phyloP scores from a whole-genome alignment of 2,329 filamentous ascomycete species.

The Fusarium compactum region DNA sequence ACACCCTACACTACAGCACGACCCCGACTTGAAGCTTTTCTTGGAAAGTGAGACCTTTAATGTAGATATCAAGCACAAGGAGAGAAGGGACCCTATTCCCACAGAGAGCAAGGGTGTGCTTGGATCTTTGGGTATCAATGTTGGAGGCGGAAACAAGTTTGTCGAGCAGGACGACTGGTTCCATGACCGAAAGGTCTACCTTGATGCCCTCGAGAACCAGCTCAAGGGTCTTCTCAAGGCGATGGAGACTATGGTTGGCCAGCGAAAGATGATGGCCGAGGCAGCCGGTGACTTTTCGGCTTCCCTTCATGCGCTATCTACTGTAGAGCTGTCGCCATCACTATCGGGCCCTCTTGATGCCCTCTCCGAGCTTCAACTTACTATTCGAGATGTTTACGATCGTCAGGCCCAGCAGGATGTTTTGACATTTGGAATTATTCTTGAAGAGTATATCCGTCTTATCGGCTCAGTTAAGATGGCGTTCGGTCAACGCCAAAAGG shows the following conservation, averaged over 20 bases:
- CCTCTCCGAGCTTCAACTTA: slow-evolving; percentile 91
- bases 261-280: slow-evolving; percentile 93
- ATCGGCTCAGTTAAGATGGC: slow-evolving; percentile 96
- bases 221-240: slow-evolving; percentile 91
- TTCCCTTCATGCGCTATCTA: slow-evolving; percentile 90
- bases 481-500: slow-evolving; percentile 92
- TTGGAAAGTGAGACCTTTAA: slow-evolving; percentile 97
- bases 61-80: slow-evolving; percentile 97
- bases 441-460: slow-evolving; percentile 97
- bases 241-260: slow-evolving; percentile 90
- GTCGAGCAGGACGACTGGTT: slow-evolving; percentile 99
- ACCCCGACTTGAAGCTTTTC: slow-evolving; percentile 94
- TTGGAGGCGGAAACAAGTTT: slow-evolving; percentile 86
- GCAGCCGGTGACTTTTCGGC: slow-evolving; percentile 93
- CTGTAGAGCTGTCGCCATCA: slow-evolving; percentile 89
- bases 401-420: slow-evolving; percentile 97
- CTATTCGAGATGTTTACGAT: slow-evolving; percentile 94
- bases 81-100: slow-evolving; percentile 86
- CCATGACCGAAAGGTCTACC: slow-evolving; percentile 93
- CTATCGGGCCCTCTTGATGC: slow-evolving; percentile 91
- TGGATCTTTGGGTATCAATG: slow-evolving; percentile 82
- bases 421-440: slow-evolving; percentile 94
- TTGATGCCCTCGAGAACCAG: slow-evolving; percentile 93
- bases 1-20: slow-evolving; percentile 91
- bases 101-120: slow-evolving; percentile 95